Conservation (phyloP, 2,329 filamentous ascomycete genomes). For the Exophiala mesophila region DNA sequence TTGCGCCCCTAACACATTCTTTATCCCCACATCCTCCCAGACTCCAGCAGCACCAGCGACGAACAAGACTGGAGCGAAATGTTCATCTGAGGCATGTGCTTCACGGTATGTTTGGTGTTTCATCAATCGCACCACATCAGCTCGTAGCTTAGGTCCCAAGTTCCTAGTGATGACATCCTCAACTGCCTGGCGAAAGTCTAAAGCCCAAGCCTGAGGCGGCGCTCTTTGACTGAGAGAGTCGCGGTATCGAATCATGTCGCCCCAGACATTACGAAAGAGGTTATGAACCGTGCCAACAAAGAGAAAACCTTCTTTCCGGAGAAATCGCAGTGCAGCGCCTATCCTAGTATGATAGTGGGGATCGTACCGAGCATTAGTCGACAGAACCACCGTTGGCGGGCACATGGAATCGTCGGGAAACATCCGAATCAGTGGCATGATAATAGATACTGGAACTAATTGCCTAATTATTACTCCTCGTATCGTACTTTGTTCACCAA, state of each 20-base stretch:
- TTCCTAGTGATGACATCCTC: slow-evolving; percentile 55
- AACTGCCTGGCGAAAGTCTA: slow-evolving; percentile 62
- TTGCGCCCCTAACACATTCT: slow-evolving; percentile 50
- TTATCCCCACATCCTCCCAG: slow-evolving; percentile 40
- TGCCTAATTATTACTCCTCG: slow-evolving; percentile 42
- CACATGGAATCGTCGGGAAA: slow-evolving; percentile 52
- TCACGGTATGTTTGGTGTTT: slow-evolving; percentile 62
- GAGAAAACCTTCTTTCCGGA: slow-evolving; percentile 52
- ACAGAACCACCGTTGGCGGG: slow-evolving; percentile 59
- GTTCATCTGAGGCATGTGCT: slow-evolving; percentile 65
- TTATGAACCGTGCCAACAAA: slow-evolving; percentile 46
- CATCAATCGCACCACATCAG: slow-evolving; percentile 58
- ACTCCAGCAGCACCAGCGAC: slow-evolving; percentile 54
- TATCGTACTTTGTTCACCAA: slow-evolving; percentile 37
- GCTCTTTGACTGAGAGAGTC: slow-evolving; percentile 59
- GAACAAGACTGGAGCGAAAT: slow-evolving; percentile 63
- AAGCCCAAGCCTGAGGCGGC: slow-evolving; percentile 55
- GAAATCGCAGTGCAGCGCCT: slow-evolving; percentile 50
- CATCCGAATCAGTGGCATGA: slow-evolving; percentile 64
- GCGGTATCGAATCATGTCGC: slow-evolving; percentile 56
- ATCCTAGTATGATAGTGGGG: slow-evolving; percentile 54
- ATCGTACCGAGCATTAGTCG: slow-evolving; percentile 51
- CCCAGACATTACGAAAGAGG: slow-evolving; percentile 57
- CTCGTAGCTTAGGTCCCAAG: slow-evolving; percentile 50
- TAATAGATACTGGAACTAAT: no score